Evolutionary conservation across 106 monocot genomes (phyloP).

Genomic region (Triglochin maritima): DNA sequence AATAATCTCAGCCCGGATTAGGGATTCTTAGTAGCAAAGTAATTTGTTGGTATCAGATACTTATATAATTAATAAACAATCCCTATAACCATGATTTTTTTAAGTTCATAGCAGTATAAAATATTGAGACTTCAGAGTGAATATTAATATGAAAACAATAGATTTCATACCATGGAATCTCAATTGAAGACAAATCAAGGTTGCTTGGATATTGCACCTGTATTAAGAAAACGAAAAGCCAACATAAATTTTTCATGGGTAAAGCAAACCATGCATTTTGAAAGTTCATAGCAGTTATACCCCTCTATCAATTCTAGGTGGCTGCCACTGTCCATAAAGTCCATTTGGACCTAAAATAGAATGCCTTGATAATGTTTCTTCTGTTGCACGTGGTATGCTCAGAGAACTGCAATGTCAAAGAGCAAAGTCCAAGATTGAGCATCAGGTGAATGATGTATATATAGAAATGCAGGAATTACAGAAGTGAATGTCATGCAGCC

Average conservation of each 20-base stretch:
- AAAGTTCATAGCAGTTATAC: no score
- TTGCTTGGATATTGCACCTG: conserved; percentile 91
- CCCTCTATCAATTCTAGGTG: conserved; percentile 35
- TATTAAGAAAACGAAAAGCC: conserved; percentile 8
- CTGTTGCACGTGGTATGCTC: conserved; percentile 49
- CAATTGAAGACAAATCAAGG: conserved; percentile 57
- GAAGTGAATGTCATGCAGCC: no score
- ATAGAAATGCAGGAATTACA: not conserved
- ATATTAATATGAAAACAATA: not conserved
- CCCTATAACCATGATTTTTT: not conserved
- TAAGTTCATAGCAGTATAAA: no score
- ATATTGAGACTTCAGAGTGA: no score
- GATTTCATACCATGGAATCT: conserved; percentile 48
- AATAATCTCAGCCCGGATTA: no score
- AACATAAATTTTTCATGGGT: not conserved
- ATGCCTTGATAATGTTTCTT: conserved; percentile 83
- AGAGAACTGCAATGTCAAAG: conserved; percentile 34
- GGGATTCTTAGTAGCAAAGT: no score
- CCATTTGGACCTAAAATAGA: conserved; percentile 95
- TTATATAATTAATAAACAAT: not conserved
- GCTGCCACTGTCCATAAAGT: conserved; percentile 71
- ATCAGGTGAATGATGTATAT: not conserved
- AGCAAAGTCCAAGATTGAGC: no score
- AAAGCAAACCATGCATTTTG: conserved; percentile 2
- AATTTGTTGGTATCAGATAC: not conserved